phyloP scores from a whole-genome alignment of 2,329 filamentous ascomycete species.

The Xylaria sp. region DNA sequence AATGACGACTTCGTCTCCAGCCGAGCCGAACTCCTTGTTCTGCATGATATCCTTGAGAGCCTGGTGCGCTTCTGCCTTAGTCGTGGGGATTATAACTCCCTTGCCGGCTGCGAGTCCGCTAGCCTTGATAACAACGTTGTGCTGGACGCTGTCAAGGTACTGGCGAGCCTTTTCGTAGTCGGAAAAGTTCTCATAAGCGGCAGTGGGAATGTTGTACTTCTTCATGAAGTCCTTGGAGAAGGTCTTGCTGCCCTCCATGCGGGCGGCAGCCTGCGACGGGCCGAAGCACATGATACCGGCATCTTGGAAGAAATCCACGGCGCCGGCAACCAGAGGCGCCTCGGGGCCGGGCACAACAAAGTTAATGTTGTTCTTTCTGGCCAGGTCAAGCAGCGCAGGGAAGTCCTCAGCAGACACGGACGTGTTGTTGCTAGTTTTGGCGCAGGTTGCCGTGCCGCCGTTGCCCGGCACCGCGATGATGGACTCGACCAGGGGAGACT shows the following conservation, averaged over 20 bases:
- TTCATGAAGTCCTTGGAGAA: conserved; percentile 99
- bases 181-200: conserved; percentile 82
- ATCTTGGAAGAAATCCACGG: conserved; percentile 73
- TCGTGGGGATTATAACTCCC: conserved; percentile 82
- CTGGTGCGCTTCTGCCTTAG: conserved; percentile 73
- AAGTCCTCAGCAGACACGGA: conserved; percentile 72
- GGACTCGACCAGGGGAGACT: conserved; percentile 71
- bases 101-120: conserved; percentile 89
- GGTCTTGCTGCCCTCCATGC: conserved; percentile 93
- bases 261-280: conserved; percentile 75
- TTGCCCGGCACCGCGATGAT: conserved; percentile 75
- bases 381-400: conserved; percentile 66
- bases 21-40: conserved; percentile 75
- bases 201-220: conserved; percentile 82
- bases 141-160: conserved; percentile 66
- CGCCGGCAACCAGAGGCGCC: conserved; percentile 85
- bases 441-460: conserved; percentile 69
- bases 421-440: conserved; percentile 68
- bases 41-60: conserved; percentile 89
- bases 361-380: conserved; percentile 67
- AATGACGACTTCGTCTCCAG: conserved; percentile 87
- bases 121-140: conserved; percentile 89
- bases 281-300: conserved; percentile 79
- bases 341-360: conserved; percentile 89
- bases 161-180: conserved; percentile 65